phyloP scores from a whole-genome alignment of 768 basidiomycete genomes.

The Boletellus ananas region DNA sequence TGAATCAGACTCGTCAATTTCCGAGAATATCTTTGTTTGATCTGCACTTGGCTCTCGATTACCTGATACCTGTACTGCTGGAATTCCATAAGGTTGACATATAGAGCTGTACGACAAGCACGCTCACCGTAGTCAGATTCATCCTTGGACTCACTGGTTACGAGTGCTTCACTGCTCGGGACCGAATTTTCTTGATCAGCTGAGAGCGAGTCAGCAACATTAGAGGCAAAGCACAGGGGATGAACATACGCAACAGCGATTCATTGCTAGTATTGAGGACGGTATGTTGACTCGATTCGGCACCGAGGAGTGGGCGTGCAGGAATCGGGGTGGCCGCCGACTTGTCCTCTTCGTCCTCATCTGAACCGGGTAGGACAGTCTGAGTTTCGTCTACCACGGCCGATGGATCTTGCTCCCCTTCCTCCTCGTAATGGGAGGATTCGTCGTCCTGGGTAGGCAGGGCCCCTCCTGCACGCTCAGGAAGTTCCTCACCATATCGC shows the following conservation, averaged over 20 bases:
- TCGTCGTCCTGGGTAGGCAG: slow-evolving; percentile 15
- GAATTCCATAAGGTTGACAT: slow-evolving; percentile 3
- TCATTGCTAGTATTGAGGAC: background rate
- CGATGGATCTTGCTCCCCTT: slow-evolving; percentile 17
- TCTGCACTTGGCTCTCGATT: slow-evolving; percentile 11
- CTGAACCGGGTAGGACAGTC: slow-evolving; percentile 4
- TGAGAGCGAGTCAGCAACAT: slow-evolving; percentile 5
- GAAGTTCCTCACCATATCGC: slow-evolving; percentile 33
- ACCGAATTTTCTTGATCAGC: slow-evolving; percentile 3
- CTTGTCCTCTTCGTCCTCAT: slow-evolving; percentile 14
- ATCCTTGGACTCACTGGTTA: slow-evolving; percentile 2
- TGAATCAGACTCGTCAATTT: slow-evolving; percentile 28
- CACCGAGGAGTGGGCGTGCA: slow-evolving; percentile 4
- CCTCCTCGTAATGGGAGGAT: slow-evolving; percentile 22
- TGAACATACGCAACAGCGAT: slow-evolving; percentile 8
- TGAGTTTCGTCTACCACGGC: slow-evolving; percentile 19
- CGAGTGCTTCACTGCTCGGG: background rate
- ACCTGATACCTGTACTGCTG: slow-evolving; percentile 7
- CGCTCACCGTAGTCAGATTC: slow-evolving; percentile 12
- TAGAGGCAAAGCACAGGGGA: background rate
- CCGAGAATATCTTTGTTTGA: slow-evolving; percentile 5
- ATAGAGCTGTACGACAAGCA: background rate
- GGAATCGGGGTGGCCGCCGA: slow-evolving; percentile 16
- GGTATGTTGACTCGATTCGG: background rate
- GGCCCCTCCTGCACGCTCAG: slow-evolving; percentile 25